A percentile compares a stretch with the other conserved stretches of the same genome.
These are phyloP conservation scores for Trichoderma guizhouense DNA, from an alignment of 2,329 filamentous ascomycete genomes.

Conservation along the genomic window DNA sequence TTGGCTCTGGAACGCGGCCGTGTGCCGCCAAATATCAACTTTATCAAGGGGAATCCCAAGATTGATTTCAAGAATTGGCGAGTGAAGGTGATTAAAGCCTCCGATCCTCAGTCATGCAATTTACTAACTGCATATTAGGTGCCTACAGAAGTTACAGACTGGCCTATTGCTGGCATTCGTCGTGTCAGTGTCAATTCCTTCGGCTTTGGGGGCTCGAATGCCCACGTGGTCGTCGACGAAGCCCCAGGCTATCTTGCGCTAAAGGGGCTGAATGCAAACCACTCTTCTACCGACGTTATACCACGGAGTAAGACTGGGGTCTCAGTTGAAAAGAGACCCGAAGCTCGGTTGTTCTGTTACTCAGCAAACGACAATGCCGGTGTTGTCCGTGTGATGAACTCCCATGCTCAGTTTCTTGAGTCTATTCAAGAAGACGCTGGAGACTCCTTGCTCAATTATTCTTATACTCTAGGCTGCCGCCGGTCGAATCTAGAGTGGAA, in stretches of 20 bases:
- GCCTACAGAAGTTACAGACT: slow-evolving; percentile 38
- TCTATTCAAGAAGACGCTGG: slow-evolving; percentile 11
- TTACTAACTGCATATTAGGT: slow-evolving; percentile 32
- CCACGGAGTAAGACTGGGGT: neutral
- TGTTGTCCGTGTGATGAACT: slow-evolving; percentile 35
- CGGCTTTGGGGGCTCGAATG: slow-evolving; percentile 57
- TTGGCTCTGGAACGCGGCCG: slow-evolving; percentile 48
- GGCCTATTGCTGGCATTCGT: slow-evolving; percentile 43
- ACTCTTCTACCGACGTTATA: slow-evolving; percentile 33
- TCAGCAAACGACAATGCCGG: slow-evolving; percentile 44
- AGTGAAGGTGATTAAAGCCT: slow-evolving; percentile 39
- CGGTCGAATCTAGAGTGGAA: slow-evolving; percentile 46
- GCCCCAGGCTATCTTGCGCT: slow-evolving; percentile 39
- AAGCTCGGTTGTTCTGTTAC: slow-evolving; percentile 39
- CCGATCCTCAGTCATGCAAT: neutral
- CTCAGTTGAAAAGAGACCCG: neutral
- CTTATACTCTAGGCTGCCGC: slow-evolving; percentile 46
- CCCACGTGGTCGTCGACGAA: slow-evolving; percentile 51
- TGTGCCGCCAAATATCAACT: slow-evolving; percentile 53
- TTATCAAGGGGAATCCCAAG: slow-evolving; percentile 42
- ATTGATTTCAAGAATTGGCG: slow-evolving; percentile 47
- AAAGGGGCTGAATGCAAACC: slow-evolving; percentile 34
- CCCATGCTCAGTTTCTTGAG: slow-evolving; percentile 34
- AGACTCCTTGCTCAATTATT: slow-evolving; percentile 37
- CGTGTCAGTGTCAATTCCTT: slow-evolving; percentile 56